A percentile compares a stretch with the other conserved stretches of the same genome.
Conservation (phyloP, 108 stramenopile genomes). For the Pseudonitzschia multiseries region DNA sequence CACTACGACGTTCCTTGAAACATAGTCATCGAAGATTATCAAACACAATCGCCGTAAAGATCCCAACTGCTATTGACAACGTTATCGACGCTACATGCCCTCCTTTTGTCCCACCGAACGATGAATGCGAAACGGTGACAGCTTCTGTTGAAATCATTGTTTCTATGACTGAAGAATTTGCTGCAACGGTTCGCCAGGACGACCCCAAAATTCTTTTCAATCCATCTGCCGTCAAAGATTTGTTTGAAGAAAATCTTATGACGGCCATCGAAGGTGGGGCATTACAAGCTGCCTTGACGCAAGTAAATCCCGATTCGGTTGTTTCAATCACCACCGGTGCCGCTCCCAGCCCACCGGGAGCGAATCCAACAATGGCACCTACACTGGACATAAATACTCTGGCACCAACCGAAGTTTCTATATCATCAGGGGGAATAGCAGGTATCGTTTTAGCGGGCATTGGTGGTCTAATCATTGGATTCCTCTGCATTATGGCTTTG, state of each 20-base stretch:
- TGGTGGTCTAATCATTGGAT: conserved; percentile 24
- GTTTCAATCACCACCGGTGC: conserved; percentile 31
- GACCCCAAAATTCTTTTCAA: background rate
- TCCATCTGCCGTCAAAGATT: conserved; percentile 6
- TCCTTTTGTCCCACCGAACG: conserved; percentile 2
- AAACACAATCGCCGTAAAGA: background rate
- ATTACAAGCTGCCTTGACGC: conserved; percentile 25
- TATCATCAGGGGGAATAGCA: conserved; percentile 40
- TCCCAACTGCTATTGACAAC: conserved; percentile 1
- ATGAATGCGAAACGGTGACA: conserved; percentile 9
- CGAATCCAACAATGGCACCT: background rate
- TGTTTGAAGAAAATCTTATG: conserved; percentile 17
- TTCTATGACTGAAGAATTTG: background rate
- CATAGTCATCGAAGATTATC: background rate
- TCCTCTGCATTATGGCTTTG: conserved; percentile 1
- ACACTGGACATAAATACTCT: background rate
- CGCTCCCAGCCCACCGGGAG: background rate
- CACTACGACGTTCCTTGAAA: background rate
- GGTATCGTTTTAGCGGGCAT: conserved; percentile 48
- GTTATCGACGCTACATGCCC: background rate
- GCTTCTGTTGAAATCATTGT: conserved; percentile 2
- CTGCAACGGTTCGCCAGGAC: background rate
- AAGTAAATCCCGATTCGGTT: conserved; percentile 32
- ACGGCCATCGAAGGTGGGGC: conserved; percentile 31
- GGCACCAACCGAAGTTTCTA: background rate